phyloP scores from a whole-genome alignment of 129 eudicot genomes.

The Rutidosis leptorrhynchoides region DNA sequence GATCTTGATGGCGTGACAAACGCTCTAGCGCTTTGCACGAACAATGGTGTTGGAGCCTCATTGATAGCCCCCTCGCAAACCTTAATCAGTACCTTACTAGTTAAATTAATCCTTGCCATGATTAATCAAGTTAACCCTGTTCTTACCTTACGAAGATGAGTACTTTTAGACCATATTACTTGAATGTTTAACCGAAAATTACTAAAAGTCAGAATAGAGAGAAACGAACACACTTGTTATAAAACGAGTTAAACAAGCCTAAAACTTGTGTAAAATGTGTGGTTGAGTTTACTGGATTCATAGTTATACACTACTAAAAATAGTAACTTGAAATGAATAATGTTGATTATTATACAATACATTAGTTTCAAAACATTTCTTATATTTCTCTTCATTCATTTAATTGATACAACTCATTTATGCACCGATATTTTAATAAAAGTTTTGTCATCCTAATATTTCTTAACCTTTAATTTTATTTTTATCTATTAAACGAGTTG shows the following conservation, averaged over 20 bases:
- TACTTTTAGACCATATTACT: background rate
- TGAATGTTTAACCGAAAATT: background rate
- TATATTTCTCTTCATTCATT: too few relatives aligned
- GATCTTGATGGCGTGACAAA: constrained; percentile 33
- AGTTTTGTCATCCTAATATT: too few relatives aligned
- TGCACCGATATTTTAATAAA: too few relatives aligned
- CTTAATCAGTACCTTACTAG: constrained; percentile 14
- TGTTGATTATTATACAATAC: too few relatives aligned
- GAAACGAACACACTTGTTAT: constrained; percentile 9
- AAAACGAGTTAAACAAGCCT: constrained; percentile 24
- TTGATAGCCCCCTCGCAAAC: constrained; percentile 1
- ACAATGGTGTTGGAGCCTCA: constrained; percentile 4
- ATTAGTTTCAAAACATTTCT: too few relatives aligned
- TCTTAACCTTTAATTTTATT: too few relatives aligned
- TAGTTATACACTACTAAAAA: constrained; percentile 19
- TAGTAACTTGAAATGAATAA: background rate
- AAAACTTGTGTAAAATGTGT: constrained; percentile 12
- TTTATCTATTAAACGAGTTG: too few relatives aligned
- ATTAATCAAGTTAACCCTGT: constrained; percentile 1
- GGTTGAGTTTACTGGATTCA: constrained; percentile 8
- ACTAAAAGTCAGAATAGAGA: background rate
- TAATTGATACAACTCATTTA: too few relatives aligned
- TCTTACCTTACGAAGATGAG: background rate
- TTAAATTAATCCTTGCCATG: constrained; percentile 21
- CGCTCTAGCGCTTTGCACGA: constrained; percentile 21